A percentile compares a stretch with the other conserved stretches of the same genome.
Evolutionary conservation across 2,329 filamentous ascomycete species (phyloP).

Genomic region (Clarireedia paspali): DNA sequence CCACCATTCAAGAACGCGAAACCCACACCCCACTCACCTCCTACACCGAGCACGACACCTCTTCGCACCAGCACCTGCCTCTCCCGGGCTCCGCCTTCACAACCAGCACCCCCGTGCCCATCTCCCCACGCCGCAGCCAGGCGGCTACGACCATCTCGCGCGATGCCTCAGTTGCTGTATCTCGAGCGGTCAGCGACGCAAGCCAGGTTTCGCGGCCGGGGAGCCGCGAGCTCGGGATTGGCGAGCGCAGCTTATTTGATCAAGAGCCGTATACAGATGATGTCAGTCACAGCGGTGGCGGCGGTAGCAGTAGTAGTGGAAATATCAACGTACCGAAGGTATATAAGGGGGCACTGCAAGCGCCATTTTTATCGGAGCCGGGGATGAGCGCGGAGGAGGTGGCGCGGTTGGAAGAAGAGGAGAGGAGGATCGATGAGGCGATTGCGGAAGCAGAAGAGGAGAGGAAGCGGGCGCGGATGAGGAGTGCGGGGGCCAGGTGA

Average conservation of each 20-base stretch:
- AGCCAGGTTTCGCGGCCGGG: neutral
- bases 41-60: neutral
- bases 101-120: neutral
- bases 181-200: neutral
- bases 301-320: neutral
- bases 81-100: slow-evolving; percentile 3
- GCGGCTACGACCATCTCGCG: neutral
- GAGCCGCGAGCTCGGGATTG: neutral
- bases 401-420: slow-evolving; percentile 25
- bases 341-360: neutral
- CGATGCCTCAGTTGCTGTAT: neutral
- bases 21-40: slow-evolving; percentile 3
- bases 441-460: slow-evolving; percentile 24
- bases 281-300: neutral
- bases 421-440: slow-evolving; percentile 26
- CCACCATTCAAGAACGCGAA: neutral
- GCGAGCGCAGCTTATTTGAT: neutral
- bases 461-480: slow-evolving; percentile 6
- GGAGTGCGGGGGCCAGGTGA: neutral
- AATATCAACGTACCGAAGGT: neutral
- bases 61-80: neutral
- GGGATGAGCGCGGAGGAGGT: slow-evolving; percentile 24
- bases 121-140: neutral
- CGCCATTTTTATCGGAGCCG: slow-evolving; percentile 18
- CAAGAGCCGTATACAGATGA: neutral